These are phyloP conservation scores for Fusarium sp. DNA, from an alignment of 2,329 filamentous ascomycete species.

Conservation along the genomic window DNA sequence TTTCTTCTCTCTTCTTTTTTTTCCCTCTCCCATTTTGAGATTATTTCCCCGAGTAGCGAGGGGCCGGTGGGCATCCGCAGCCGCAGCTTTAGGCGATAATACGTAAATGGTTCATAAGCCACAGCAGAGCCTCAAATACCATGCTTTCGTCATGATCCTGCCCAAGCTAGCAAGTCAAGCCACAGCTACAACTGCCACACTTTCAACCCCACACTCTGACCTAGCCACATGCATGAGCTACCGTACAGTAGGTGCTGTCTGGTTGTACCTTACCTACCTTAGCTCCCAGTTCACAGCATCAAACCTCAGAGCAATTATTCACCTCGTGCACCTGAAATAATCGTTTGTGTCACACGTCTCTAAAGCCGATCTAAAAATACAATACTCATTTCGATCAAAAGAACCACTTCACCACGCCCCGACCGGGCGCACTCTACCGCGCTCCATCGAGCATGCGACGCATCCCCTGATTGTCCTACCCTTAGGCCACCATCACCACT, in stretches of 20 bases:
- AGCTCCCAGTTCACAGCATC: conserved; percentile 21
- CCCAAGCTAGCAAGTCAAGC: conserved; percentile 19
- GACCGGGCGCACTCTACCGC: conserved; percentile 12
- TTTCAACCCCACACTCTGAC: background rate
- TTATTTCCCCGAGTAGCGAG: conserved; percentile 31
- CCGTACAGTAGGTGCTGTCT: conserved; percentile 1
- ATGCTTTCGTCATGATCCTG: too few relatives aligned
- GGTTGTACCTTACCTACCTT: background rate
- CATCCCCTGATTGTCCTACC: conserved; percentile 31
- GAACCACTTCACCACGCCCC: conserved; percentile 3
- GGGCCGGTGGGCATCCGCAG: conserved; percentile 34
- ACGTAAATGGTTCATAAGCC: conserved; percentile 4
- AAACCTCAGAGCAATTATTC: conserved; percentile 13
- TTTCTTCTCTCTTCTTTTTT: conserved; percentile 11
- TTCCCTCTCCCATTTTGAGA: conserved; percentile 7
- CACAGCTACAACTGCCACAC: conserved; percentile 29
- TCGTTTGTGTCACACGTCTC: conserved; percentile 1
- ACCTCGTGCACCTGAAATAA: conserved; percentile 6
- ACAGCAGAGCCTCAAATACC: background rate
- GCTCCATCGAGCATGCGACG: conserved; percentile 31
- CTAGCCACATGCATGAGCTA: conserved; percentile 16
- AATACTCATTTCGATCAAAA: background rate
- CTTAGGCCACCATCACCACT: conserved; percentile 25
- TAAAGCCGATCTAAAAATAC: background rate
- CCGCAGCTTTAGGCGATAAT: conserved; percentile 5